phyloP scores from a whole-genome alignment of 495 filamentous ascomycete species.

The Bathelium albidoporum region DNA sequence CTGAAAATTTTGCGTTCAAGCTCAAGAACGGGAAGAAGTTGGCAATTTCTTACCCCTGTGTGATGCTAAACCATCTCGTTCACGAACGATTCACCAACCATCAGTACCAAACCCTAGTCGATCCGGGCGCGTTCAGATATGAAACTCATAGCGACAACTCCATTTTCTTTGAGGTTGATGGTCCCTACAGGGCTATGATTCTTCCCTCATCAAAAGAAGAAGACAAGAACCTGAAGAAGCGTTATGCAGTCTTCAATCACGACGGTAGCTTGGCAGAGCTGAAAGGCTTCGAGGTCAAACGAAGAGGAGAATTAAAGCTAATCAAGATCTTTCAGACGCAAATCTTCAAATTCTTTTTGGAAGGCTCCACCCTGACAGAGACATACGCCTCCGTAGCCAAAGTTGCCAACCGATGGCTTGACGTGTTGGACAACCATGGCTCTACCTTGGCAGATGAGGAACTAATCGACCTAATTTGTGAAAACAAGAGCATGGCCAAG shows the following conservation, averaged over 20 bases:
- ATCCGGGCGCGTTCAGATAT: conserved; percentile 73
- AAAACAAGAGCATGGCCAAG: conserved; percentile 96
- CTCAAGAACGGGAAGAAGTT: conserved; percentile 92
- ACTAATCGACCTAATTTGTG: conserved; percentile 95
- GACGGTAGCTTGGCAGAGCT: conserved; percentile 93
- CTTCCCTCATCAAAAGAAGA: conserved; percentile 96
- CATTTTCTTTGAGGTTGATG: conserved; percentile 99
- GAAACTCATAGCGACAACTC: conserved; percentile 95
- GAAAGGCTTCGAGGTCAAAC: conserved; percentile 97
- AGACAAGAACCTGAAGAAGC: conserved; percentile 98
- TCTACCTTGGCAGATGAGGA: conserved; percentile 88
- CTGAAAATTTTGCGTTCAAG: conserved; percentile 92
- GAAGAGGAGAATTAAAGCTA: conserved; percentile 93
- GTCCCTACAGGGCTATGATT: conserved; percentile 95
- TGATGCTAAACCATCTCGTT: conserved; percentile 98
- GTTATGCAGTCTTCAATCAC: conserved; percentile 98
- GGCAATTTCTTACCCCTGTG: conserved; percentile 91
- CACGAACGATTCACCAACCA: conserved; percentile 93
- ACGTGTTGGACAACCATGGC: conserved; percentile 81
- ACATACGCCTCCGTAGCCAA: conserved; percentile 88
- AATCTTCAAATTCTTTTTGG: conserved; percentile 98
- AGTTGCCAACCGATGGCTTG: conserved; percentile 92
- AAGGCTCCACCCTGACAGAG: conserved; percentile 73
- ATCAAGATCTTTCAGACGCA: conserved; percentile 99
- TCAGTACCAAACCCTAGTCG: conserved; percentile 84